These are phyloP conservation scores for Boletus coccyginus DNA, from an alignment of 768 basidiomycete genomes.

Conservation along the genomic window DNA sequence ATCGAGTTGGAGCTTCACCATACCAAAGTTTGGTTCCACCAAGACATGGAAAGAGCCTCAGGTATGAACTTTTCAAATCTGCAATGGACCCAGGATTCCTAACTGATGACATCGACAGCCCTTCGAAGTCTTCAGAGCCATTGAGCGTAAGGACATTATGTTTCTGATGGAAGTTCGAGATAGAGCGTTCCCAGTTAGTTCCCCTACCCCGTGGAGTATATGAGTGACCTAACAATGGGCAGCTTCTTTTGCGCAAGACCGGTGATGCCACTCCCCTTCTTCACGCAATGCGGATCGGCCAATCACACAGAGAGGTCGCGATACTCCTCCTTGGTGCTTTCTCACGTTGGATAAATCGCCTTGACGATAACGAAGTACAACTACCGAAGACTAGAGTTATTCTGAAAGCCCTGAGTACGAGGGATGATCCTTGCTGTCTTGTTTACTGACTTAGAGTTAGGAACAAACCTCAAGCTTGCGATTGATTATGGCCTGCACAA, in stretches of 20 bases:
- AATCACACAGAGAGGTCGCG: constrained; percentile 75
- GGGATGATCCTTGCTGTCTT: constrained; percentile 69
- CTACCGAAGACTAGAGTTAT: constrained; percentile 64
- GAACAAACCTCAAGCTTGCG: constrained; percentile 85
- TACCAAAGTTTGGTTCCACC: constrained; percentile 10
- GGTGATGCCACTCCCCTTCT: constrained; percentile 87
- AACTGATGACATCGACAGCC: constrained; percentile 33
- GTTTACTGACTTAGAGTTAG: constrained; percentile 64
- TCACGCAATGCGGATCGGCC: constrained; percentile 83
- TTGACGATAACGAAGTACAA: constrained; percentile 77
- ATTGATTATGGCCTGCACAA: constrained; percentile 85
- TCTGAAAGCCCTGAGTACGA: constrained; percentile 76
- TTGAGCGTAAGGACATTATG: constrained; percentile 81
- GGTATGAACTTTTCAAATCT: constrained; percentile 29
- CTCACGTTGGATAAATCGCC: constrained; percentile 86
- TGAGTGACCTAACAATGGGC: background rate
- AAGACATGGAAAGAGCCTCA: constrained; percentile 53
- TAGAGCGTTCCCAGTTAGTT: constrained; percentile 70
- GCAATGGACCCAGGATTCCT: background rate
- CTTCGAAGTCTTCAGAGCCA: constrained; percentile 74
- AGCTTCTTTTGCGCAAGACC: constrained; percentile 81
- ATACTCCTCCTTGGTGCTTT: constrained; percentile 88
- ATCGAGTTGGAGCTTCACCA: constrained; percentile 12
- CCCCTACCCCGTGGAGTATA: background rate
- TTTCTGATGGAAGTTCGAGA: constrained; percentile 84